Evolutionary conservation across 345 rosid species (phyloP).

Genomic region (Lepidium africanum): DNA sequence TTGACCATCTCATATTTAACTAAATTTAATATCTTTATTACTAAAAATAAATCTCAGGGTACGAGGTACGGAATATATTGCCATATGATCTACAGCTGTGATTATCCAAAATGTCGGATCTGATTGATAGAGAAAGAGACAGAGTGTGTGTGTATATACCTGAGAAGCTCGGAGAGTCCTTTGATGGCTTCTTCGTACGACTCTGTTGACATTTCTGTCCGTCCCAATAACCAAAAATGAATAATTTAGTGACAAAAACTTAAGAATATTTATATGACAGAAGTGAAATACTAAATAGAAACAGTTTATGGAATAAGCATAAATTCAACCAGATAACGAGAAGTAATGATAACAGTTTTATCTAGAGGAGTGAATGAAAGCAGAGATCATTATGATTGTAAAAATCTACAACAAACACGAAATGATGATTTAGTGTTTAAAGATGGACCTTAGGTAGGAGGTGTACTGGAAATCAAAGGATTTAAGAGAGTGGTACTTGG

Average conservation of each 20-base stretch:
- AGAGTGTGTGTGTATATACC: neutral
- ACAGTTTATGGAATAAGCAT: no score
- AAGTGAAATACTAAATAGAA: no score
- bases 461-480: neutral
- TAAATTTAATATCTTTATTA: no score
- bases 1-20: neutral
- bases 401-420: neutral
- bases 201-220: conserved; percentile 16
- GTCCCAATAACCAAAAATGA: neutral
- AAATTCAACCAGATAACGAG: neutral
- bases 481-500: neutral
- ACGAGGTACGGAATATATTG: neutral
- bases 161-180: conserved; percentile 21
- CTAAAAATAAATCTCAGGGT: neutral
- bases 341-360: neutral
- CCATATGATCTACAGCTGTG: neutral
- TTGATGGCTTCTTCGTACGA: conserved; percentile 14
- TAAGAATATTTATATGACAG: neutral
- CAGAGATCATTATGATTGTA: neutral
- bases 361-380: neutral
- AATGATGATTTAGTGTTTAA: neutral
- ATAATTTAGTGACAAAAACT: neutral
- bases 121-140: neutral
- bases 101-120: neutral
- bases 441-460: conserved; percentile 9